Evolutionary conservation across 1,284 basidiomycete genomes (phyloP), one percentile per base, ranked within the genome.

Genomic region (Papiliotrema nemorosa): DNA sequence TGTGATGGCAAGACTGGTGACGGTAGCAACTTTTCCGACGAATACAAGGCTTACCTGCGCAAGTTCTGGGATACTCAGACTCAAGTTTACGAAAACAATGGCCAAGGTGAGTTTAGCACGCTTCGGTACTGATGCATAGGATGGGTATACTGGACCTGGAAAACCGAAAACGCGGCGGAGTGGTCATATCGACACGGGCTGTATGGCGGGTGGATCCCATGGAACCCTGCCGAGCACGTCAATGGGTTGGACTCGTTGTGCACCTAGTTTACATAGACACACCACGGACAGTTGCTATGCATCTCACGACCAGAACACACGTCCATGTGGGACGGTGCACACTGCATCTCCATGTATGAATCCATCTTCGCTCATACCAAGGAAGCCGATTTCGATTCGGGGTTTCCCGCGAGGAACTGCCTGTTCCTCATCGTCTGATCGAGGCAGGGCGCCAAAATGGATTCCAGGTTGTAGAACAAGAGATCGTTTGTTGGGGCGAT

Each of bases 51-150:
- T 1, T 89, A 88, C 79, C 76, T 97, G 50, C 77, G 87, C 44
- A 80, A 86, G 68, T 85, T 81, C 73, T 97, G 85, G 83, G 90
- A 93, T 69, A 87, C 87, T 0, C 92, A 96, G 70, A 63, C 63
- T 6, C 71, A 75, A 54, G 55, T 62, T 1, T 74, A 67, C 52
- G 74, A 76, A 57, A 60, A 64, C 53, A 63, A 63, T 44, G 69
- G 68, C n/a, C 58, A 71, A 50, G 78, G 35, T 37, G 18, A 20
- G 18, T 14, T 37, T 14, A 7, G 7, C 6, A 18, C 35, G 12
- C 6, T 7, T 37, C 6, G 6, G 18, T 9, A 18, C 35, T 37
- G 14, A 37, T 18, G 12, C 7, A 7, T 18, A 37, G 35, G 75
- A 18, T 76, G 71, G 69, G 59, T 72, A 52, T 60, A 55, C 50